Evolutionary conservation across 768 basidiomycete genomes (phyloP).

Genomic region (Suillus decipiens): DNA sequence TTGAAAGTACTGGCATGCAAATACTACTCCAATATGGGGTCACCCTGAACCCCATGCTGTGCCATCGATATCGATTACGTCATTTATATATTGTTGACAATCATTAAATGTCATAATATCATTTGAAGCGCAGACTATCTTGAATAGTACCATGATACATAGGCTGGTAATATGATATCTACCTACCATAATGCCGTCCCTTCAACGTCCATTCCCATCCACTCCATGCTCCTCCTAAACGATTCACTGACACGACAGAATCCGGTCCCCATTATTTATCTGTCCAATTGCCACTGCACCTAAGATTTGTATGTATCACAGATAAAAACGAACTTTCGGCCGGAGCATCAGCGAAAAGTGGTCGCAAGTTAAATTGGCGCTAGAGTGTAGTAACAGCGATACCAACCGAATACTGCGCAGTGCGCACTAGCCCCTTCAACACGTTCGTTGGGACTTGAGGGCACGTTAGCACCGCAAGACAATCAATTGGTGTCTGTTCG

Average conservation of each 20-base stretch:
- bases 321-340: neutral
- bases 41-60: conserved; percentile 1
- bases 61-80: neutral
- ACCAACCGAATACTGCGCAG: neutral
- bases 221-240: neutral
- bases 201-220: neutral
- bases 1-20: neutral
- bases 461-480: neutral
- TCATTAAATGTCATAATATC: neutral
- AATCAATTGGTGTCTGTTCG: too few species aligned
- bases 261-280: neutral
- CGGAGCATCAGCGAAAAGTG: neutral
- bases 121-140: neutral
- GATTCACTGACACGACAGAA: neutral
- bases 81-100: neutral
- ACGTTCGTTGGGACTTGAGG: neutral
- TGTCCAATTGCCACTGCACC: neutral
- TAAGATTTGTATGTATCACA: neutral
- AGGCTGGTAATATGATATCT: neutral
- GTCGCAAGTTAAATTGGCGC: neutral
- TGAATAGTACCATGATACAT: too few species aligned
- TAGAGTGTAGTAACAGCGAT: neutral
- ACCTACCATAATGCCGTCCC: neutral
- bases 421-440: neutral
- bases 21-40: neutral